Conservation (phyloP, 2,329 filamentous ascomycete species). For the Fusarium sublunatum region DNA sequence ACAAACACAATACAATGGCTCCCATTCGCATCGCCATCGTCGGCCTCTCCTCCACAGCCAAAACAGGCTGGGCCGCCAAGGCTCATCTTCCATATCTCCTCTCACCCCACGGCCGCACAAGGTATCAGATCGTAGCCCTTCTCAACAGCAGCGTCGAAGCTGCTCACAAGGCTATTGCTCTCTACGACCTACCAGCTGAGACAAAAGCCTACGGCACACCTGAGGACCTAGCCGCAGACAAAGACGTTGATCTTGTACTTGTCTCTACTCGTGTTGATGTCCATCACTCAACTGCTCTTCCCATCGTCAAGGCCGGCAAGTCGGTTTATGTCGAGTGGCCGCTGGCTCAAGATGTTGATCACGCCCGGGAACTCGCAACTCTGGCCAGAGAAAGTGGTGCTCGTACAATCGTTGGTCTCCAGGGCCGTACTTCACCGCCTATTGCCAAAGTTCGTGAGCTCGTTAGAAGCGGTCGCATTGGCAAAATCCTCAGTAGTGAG, state of each 20-base stretch:
- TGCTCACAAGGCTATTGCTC: constrained; percentile 56
- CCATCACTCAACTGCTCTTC: constrained; percentile 59
- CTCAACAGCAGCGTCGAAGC: constrained; percentile 61
- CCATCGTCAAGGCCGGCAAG: constrained; percentile 64
- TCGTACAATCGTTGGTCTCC: constrained; percentile 61
- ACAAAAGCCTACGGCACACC: constrained; percentile 64
- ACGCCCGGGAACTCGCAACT: constrained; percentile 56
- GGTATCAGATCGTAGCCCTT: constrained; percentile 63
- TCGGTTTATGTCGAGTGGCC: constrained; percentile 69
- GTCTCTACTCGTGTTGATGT: constrained; percentile 65
- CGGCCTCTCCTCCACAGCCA: constrained; percentile 65
- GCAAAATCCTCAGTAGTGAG: constrained; percentile 64
- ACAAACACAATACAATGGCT: constrained; percentile 49
- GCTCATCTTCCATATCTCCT: constrained; percentile 71
- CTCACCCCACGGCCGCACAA: constrained; percentile 55
- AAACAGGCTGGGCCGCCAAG: constrained; percentile 63
- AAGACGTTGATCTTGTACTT: constrained; percentile 65
- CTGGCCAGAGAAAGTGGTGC: constrained; percentile 50
- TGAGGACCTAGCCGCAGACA: constrained; percentile 59
- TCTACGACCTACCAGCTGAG: constrained; percentile 55
- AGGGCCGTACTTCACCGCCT: constrained; percentile 60
- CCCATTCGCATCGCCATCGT: constrained; percentile 68
- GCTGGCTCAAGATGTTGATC: constrained; percentile 57
- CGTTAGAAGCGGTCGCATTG: constrained; percentile 59
- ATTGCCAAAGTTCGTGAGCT: constrained; percentile 58